Conservation (phyloP, 176 grass and related monocot genomes). For the barley (Hordeum vulgare) region MorexV3_pseudomolecules_assembly NC_058524.1:66924464-66924963, state of each 20-base stretch:
- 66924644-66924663: too few relatives aligned
- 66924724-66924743: neutral
- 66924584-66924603: too few relatives aligned
- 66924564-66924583: too few relatives aligned
- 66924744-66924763: neutral
- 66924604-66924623: too few relatives aligned
- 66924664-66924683: neutral
- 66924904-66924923: slow-evolving; percentile 39
- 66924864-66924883: slow-evolving; percentile 61
- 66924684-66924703: neutral
- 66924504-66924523: too few relatives aligned
- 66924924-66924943: slow-evolving; percentile 59
- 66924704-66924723: neutral
- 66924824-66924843: slow-evolving; percentile 36
- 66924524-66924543: too few relatives aligned
- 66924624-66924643: neutral
- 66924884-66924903: slow-evolving; percentile 28
- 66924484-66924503: too few relatives aligned
- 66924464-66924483: too few relatives aligned
- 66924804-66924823: slow-evolving; percentile 55
- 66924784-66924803: neutral
- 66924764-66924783: slow-evolving; percentile 58
- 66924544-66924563: too few relatives aligned
- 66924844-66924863: neutral
- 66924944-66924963: slow-evolving; percentile 54